Evolutionary conservation across 768 basidiomycete genomes (phyloP).

Genomic region (Calocera cornea): DNA sequence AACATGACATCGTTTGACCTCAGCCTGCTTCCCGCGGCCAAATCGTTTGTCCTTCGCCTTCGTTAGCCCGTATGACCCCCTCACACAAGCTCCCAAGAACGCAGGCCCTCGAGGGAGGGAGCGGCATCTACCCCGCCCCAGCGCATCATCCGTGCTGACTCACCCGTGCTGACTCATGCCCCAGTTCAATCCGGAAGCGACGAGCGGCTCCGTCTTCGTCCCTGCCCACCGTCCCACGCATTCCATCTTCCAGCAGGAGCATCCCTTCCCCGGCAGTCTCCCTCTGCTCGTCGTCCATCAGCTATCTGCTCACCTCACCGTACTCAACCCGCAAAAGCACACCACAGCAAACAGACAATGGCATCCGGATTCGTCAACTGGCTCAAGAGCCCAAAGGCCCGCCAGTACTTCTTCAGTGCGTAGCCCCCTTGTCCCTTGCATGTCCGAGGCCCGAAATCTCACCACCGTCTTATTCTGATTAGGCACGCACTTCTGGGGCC

Average conservation of each 20-base stretch:
- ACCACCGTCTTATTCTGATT: conserved; percentile 14
- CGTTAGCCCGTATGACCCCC: too few species aligned
- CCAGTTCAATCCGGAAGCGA: too few species aligned
- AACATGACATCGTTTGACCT: too few species aligned
- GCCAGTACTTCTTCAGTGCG: conserved; percentile 92
- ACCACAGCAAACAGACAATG: conserved; percentile 31
- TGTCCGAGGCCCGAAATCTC: conserved; percentile 8
- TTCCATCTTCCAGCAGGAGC: not conserved
- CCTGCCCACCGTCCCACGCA: not conserved
- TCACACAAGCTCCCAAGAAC: too few species aligned
- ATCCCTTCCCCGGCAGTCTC: not conserved
- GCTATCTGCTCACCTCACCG: not conserved
- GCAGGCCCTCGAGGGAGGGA: too few species aligned
- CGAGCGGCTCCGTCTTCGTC: too few species aligned
- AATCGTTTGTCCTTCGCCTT: too few species aligned
- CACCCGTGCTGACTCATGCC: too few species aligned
- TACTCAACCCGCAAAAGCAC: not conserved
- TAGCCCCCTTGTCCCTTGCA: conserved; percentile 13
- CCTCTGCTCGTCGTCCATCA: not conserved
- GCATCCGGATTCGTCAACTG: conserved; percentile 76
- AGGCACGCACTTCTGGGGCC: conserved; percentile 99
- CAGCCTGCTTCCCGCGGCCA: too few species aligned
- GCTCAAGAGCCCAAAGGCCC: conserved; percentile 80
- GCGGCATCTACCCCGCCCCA: too few species aligned
- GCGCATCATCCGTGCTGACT: too few species aligned